Conservation (phyloP, 495 filamentous ascomycete species). For the Aspergillus coremiiformis region DNA sequence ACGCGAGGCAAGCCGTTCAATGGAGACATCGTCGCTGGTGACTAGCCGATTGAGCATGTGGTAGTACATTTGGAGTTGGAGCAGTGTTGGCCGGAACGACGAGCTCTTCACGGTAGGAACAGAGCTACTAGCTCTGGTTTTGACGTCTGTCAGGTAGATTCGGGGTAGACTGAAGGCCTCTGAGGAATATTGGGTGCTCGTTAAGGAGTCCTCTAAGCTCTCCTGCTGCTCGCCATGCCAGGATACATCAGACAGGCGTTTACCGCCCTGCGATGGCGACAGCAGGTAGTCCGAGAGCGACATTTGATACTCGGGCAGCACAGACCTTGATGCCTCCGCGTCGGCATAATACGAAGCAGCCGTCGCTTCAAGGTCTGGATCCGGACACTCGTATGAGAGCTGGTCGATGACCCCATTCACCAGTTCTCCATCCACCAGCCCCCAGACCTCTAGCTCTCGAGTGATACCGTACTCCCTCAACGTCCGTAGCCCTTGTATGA, state of each 20-base stretch:
- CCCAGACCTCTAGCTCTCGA: slow-evolving; percentile 91
- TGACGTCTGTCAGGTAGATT: slow-evolving; percentile 81
- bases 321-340: slow-evolving; percentile 25
- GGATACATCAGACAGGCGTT: slow-evolving; percentile 26
- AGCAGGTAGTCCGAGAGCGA: slow-evolving; percentile 45
- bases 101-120: slow-evolving; percentile 55
- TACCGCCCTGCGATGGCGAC: slow-evolving; percentile 35
- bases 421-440: slow-evolving; percentile 69
- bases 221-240: slow-evolving; percentile 4
- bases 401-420: slow-evolving; percentile 90
- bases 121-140: slow-evolving; percentile 61
- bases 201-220: slow-evolving; percentile 3
- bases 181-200: slow-evolving; percentile 13
- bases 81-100: slow-evolving; percentile 65
- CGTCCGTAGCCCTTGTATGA: slow-evolving; percentile 74
- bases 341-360: slow-evolving; percentile 31
- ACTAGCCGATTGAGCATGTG: slow-evolving; percentile 71
- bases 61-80: slow-evolving; percentile 89
- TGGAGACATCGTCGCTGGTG: slow-evolving; percentile 59
- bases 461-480: slow-evolving; percentile 74
- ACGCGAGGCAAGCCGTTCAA: slow-evolving; percentile 56
- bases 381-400: slow-evolving; percentile 69
- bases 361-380: slow-evolving; percentile 56
- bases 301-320: slow-evolving; percentile 46
- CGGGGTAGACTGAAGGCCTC: slow-evolving; percentile 27